These are phyloP conservation scores for Sporothrix inflata DNA, from an alignment of 2,329 filamentous ascomycete species.

Conservation along the genomic window DNA sequence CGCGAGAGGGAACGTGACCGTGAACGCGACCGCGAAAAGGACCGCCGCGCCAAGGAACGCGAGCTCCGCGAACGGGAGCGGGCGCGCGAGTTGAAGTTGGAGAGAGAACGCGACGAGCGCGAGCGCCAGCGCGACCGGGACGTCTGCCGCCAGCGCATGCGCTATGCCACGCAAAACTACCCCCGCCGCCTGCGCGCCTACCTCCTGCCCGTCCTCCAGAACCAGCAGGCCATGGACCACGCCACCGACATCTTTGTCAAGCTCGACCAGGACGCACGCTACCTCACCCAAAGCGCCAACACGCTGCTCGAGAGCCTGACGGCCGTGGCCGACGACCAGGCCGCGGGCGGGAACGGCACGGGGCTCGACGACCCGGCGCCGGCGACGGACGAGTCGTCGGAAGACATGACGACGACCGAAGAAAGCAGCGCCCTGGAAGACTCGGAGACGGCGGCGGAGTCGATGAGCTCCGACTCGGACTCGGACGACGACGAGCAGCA, in stretches of 20 bases:
- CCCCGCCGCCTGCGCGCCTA: constrained; percentile 31
- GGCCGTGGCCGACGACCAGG: constrained; percentile 28
- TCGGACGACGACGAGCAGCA: constrained; percentile 24
- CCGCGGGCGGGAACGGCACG: constrained; percentile 21
- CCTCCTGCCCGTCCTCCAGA: constrained; percentile 32
- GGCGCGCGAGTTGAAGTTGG: neutral
- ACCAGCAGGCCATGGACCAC: constrained; percentile 32
- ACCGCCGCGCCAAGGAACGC: constrained; percentile 5
- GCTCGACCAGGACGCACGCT: constrained; percentile 33
- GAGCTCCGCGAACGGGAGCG: neutral
- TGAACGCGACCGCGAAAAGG: constrained; percentile 17
- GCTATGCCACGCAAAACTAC: constrained; percentile 25
- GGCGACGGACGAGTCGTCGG: constrained; percentile 12
- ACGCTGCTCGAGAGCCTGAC: constrained; percentile 33
- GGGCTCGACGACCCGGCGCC: constrained; percentile 29
- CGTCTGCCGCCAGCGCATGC: constrained; percentile 29
- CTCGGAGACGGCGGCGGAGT: constrained; percentile 30
- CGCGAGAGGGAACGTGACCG: constrained; percentile 8
- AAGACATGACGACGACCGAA: constrained; percentile 27
- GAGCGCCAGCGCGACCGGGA: constrained; percentile 25
- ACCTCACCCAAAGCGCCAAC: constrained; percentile 31
- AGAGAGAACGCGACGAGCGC: constrained; percentile 3
- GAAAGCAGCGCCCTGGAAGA: constrained; percentile 30
- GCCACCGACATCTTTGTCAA: constrained; percentile 32
- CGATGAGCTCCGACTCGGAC: constrained; percentile 14